Percentiles rank a stretch among this genome's conserved stretches.
Conservation (phyloP, 345 rosid species). For the Lepidium africanum region DNA sequence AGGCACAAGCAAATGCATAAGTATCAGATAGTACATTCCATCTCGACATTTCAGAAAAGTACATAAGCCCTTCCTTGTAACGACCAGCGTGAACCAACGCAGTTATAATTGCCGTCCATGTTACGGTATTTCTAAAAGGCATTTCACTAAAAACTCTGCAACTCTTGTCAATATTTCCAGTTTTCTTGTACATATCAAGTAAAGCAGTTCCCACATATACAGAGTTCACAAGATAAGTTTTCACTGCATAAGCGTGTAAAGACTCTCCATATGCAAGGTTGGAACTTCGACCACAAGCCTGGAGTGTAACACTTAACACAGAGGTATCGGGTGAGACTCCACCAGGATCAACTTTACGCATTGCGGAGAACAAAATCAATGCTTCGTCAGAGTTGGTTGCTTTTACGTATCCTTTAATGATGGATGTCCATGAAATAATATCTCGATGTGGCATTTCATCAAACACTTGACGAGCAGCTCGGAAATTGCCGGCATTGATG, state of each 20-base stretch:
- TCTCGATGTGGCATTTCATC: conserved; percentile 65
- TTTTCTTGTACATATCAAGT: conserved; percentile 58
- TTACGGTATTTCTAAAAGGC: conserved; percentile 54
- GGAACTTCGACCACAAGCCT: conserved; percentile 53
- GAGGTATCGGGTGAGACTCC: conserved; percentile 50
- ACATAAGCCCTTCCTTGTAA: conserved; percentile 43
- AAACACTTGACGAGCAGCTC: conserved; percentile 60
- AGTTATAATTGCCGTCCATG: conserved; percentile 81
- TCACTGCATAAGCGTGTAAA: conserved; percentile 57
- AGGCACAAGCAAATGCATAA: conserved; percentile 48
- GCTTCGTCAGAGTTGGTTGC: conserved; percentile 44
- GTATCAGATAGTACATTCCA: conserved; percentile 43
- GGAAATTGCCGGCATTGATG: conserved; percentile 31
- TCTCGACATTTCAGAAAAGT: conserved; percentile 63
- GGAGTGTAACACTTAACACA: conserved; percentile 59
- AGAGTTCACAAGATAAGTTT: conserved; percentile 45
- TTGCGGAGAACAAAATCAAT: conserved; percentile 45
- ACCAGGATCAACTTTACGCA: conserved; percentile 53
- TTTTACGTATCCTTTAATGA: conserved; percentile 62
- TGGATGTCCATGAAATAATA: conserved; percentile 64
- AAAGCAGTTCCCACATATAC: conserved; percentile 72
- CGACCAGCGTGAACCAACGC: conserved; percentile 63
- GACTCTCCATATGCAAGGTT: conserved; percentile 49
- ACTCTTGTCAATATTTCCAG: conserved; percentile 43
- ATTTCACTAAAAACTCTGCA: conserved; percentile 57